Conservation (phyloP, 495 filamentous ascomycete species). For the Bacidia gigantensis region DNA sequence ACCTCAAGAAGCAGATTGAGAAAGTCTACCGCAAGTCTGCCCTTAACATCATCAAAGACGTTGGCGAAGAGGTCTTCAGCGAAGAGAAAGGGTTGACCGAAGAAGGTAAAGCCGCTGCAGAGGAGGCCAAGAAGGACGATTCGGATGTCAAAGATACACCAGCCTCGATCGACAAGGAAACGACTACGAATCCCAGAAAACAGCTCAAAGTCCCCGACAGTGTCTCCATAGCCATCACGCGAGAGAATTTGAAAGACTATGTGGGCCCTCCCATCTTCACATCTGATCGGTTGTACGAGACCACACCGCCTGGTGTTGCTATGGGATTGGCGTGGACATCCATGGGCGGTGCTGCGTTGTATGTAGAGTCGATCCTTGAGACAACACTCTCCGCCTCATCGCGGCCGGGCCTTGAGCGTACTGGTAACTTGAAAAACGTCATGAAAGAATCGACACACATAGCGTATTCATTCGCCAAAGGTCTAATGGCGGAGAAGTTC, state of each 20-base stretch:
- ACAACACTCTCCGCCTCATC: constrained; percentile 55
- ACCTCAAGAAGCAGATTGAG: constrained; percentile 98
- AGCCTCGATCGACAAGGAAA: constrained; percentile 50
- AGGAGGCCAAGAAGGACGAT: constrained; percentile 50
- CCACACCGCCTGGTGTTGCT: constrained; percentile 87
- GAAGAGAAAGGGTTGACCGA: constrained; percentile 77
- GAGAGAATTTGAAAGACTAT: constrained; percentile 90
- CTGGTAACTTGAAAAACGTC: constrained; percentile 86
- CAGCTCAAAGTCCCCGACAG: constrained; percentile 74
- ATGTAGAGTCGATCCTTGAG: constrained; percentile 94
- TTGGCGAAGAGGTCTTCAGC: constrained; percentile 72
- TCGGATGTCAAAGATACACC: constrained; percentile 44
- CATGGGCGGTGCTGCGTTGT: constrained; percentile 91
- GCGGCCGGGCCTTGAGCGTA: constrained; percentile 69
- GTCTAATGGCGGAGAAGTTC: constrained; percentile 68
- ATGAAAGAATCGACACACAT: constrained; percentile 96
- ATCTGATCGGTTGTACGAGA: constrained; percentile 87
- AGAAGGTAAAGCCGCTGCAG: constrained; percentile 71
- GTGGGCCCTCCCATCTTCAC: constrained; percentile 94
- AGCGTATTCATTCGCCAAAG: constrained; percentile 92
- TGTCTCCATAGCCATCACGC: constrained; percentile 78
- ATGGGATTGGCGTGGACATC: constrained; percentile 99
- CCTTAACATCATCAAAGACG: constrained; percentile 88
- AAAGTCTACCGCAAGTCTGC: constrained; percentile 97
- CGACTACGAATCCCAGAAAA: constrained; percentile 60